Evolutionary conservation across 768 basidiomycete species (phyloP), one percentile per base, ranked within the genome.

Genomic region (Austroboletus festivus): DNA sequence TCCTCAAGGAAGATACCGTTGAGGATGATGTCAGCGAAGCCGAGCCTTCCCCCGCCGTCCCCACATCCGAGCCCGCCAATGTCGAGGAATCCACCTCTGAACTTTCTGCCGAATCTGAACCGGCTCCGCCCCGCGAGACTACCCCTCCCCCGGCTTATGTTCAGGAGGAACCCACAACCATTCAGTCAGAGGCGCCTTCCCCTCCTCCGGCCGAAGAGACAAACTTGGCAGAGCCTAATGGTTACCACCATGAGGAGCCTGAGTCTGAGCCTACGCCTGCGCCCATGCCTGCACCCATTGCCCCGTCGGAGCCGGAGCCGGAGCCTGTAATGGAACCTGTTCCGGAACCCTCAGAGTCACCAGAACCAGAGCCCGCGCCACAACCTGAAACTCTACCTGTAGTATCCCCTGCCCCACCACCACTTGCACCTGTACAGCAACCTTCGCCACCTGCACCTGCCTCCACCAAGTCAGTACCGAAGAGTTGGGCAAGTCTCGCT

Each of bases 1-100:
- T 96, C 79, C 77, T 99, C 55, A 97, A 96, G 75, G 96, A 97
- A 73, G 93, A 97, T 64, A 73, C 81, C 8, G 85, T 89, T 46
- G 92, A 92, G 56, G 92, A 90, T 47, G 89, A 88, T 39, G 78
- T 65, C 63, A 72, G 68, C 52, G 83, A 78, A 45, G 54, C 77
- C 30, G 69, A 73, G 28, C 72, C 68, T 16, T 70, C 66, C 22
- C 59, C 64, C 8, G 28, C 59, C 9, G 58, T 70, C 38, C 53
- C 69, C 23, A 59, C 58, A 37, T 61, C 70, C 23, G 75, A 73
- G 20, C 60, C 71, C 42, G 53, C 66, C 16, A 56, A 71, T 30
- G 67, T 71, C 23, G 68, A 59, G 31, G 60, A 68, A 46, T 59
- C 70, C 19, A 50, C 41, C 31, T 62, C 68, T 33, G 70, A 72